Base-by-base conservation (phyloP, 225 moss, liverwort and hornwort species). In the Pseudisothecium myosuroides region DNA sequence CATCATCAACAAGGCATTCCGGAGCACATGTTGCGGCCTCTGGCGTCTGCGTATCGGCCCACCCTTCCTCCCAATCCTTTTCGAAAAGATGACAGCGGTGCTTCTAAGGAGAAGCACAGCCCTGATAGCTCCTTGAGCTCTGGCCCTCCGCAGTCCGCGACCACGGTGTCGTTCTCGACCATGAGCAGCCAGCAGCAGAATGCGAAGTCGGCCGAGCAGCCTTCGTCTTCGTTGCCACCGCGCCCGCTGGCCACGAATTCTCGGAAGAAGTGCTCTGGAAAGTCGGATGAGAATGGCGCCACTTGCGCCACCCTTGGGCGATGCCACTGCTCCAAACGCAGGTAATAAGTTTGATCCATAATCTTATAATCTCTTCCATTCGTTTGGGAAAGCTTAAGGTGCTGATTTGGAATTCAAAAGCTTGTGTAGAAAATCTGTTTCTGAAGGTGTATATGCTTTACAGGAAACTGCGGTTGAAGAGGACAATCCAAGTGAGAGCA, bases 251-350 rank as follows among this genome's bases (percentile, higher is more conserved):
- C 90, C 20, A 86, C 91, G 14, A 89, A 81, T 26, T 87, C 93
- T n/a, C 95, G 95, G 76, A 95, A 95, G 85, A 98, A 95, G 83
- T 98, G 98, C 89, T 91, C 96, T 13, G 94, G 95, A 13, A 98
- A 98, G 83, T 91, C 93, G 27, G 98, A 98, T 43, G 98, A 96
- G 84, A 94, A 95, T 22, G 96, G 96, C 66, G 98, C 95, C 52
- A 97, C 96, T 73, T 98, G 98, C 86, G 91, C 94, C 14, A 91
- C 94, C 27, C 91, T 94, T 11, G 96, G 98, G 28, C 96, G 98
- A 54, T 98, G 98, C 79, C 98, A 98, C 54, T 98, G 98, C 86
- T 96, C 97, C 62, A 98, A 98, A 87, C 96, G 97, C 92, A 97
- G 98, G 98, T 98, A 87, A 41, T 63, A 83, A 43, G 49, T 85